These are phyloP conservation scores for Phytophthora foliorum DNA, from an alignment of 352 stramenopile species.

Conservation along the genomic window DNA sequence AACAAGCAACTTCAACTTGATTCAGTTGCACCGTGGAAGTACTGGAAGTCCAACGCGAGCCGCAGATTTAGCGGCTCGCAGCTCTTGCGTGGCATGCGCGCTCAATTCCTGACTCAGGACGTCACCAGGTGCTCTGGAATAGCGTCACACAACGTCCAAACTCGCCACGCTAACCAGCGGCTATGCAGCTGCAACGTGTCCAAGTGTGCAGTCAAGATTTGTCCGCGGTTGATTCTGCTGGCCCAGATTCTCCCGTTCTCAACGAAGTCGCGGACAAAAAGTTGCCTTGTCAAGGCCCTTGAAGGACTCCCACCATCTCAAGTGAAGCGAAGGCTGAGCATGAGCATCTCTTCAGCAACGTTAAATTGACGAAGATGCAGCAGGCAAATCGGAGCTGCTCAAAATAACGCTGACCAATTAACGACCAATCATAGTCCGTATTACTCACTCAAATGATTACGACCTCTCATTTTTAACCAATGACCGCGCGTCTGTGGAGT, in stretches of 20 bases:
- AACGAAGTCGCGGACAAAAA: not conserved
- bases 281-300: too few relatives aligned
- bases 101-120: not conserved
- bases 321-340: not conserved
- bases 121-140: not conserved
- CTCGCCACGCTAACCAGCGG: too few relatives aligned
- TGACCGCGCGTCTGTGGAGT: not conserved
- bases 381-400: too few relatives aligned
- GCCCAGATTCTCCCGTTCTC: not conserved
- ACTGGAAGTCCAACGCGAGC: not conserved
- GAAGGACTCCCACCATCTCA: too few relatives aligned
- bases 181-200: constrained; percentile 2
- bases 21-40: not conserved
- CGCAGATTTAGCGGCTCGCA: not conserved
- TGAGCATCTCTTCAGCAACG: constrained; percentile 6
- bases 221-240: not conserved
- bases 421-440: not conserved
- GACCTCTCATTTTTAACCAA: not conserved
- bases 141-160: not conserved
- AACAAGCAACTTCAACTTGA: not conserved
- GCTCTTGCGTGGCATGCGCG: not conserved
- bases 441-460: constrained; percentile 13
- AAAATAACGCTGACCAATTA: constrained; percentile 5
- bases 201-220: constrained; percentile 4
- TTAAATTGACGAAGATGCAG: too few relatives aligned